Evolutionary conservation across 495 filamentous ascomycete species (phyloP), one percentile per base, ranked within the genome.

Genomic region (Aspergillus saccharolyticus): DNA sequence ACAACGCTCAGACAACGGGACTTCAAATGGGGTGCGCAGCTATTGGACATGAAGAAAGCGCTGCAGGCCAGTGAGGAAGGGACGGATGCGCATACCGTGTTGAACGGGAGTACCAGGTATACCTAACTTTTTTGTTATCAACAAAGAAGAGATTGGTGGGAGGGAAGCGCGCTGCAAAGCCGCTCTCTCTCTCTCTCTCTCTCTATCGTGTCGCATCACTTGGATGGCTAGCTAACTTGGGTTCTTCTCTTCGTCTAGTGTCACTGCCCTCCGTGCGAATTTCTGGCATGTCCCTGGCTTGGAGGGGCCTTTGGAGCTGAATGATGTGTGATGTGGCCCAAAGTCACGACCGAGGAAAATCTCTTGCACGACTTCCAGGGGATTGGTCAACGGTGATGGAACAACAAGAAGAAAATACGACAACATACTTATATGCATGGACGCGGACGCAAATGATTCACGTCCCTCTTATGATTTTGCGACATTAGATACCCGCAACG

Each of bases 21-120:
- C 51, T 78, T 78, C 56, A 68, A 70, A 53, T 78, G 74, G 74
- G 66, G 67, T 9, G 70, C 76, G 20, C 68, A 78, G 57, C 58
- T 78, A 43, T 71, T 72, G 2, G 73, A 76, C 67, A 78, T 78
- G 71, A 78, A 78, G 61, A 74, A 73, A 63, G 65, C 66, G 25
- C 57, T 78, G 24, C 70, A 75, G 48, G 66, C 70, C 8, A 76
- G 73, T 55, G 79, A 77, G 59, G 88, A 88, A 21, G 94, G 92
- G 5, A 95, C 91, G 52, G 94, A 98, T 81, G 94, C 93, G 20
- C 95, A 93, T 88, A 90, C 87, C 15, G 88, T 98, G 17, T 83
- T 88, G 67, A 85, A 91, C 71, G 89, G 90, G 17, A 67, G 63
- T 52, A 77, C 74, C 9, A 78, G 75, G 75, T 78, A 64, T 22